A percentile compares a stretch with the other conserved stretches of the same genome.
Evolutionary conservation across 2,329 filamentous ascomycete genomes (phyloP).

Genomic region (Botrytis cinerea): DNA sequence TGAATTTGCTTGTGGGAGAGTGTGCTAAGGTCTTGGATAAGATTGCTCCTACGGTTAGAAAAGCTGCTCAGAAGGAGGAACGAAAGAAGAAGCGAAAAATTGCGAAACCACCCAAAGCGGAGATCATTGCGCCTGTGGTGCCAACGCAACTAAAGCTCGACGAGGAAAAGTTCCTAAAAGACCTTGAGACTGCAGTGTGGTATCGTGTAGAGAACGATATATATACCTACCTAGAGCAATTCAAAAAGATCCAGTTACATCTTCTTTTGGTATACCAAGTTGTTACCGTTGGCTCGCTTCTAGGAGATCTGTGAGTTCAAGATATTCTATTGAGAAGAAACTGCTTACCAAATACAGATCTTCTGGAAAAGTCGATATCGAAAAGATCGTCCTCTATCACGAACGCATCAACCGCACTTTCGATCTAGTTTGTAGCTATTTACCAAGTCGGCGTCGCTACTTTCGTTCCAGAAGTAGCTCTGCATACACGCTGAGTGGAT

Average conservation of each 20-base stretch:
- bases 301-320: conserved; percentile 31
- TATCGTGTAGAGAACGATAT: conserved; percentile 3
- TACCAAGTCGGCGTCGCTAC: conserved; percentile 10
- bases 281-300: conserved; percentile 31
- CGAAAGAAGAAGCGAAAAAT: conserved; percentile 27
- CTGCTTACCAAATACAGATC: conserved; percentile 27
- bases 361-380: conserved; percentile 31
- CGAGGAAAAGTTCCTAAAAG: conserved; percentile 28
- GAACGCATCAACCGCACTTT: conserved; percentile 33
- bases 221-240: conserved; percentile 23
- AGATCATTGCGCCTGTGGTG: conserved; percentile 12
- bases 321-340: background rate
- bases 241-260: conserved; percentile 34
- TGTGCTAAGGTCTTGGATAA: conserved; percentile 30
- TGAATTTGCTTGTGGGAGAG: conserved; percentile 31
- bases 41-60: conserved; percentile 25
- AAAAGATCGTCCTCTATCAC: conserved; percentile 33
- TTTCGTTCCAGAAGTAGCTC: conserved; percentile 21
- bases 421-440: conserved; percentile 28
- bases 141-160: conserved; percentile 28
- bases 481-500: conserved; percentile 20
- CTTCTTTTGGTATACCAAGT: conserved; percentile 36
- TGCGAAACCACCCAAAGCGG: conserved; percentile 14
- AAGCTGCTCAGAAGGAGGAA: conserved; percentile 27
- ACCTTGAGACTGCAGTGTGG: conserved; percentile 32